A percentile compares a stretch with the other conserved stretches of the same genome.
These are phyloP conservation scores for Pyrenophora tritici-repentis DNA, from an alignment of 2,329 filamentous ascomycete genomes.

Conservation along the genomic window DNA sequence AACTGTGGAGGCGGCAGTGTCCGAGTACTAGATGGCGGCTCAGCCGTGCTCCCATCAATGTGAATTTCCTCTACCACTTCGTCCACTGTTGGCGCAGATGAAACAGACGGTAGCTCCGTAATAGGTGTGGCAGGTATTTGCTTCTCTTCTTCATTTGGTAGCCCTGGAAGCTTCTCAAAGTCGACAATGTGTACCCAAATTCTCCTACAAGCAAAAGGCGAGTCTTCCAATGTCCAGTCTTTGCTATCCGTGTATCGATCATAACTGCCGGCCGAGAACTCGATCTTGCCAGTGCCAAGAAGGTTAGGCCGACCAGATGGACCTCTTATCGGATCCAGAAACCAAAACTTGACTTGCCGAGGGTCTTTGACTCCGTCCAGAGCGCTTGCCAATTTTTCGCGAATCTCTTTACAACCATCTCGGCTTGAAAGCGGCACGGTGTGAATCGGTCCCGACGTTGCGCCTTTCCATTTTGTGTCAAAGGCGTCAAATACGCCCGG, in stretches of 20 bases:
- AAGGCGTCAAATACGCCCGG: conserved; percentile 45
- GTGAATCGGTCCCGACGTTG: conserved; percentile 19
- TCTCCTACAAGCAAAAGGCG: conserved; percentile 27
- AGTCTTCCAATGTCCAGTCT: conserved; percentile 34
- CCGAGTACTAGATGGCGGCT: conserved; percentile 1
- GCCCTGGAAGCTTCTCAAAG: conserved; percentile 36
- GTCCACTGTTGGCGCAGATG: not conserved
- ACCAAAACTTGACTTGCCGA: conserved; percentile 50
- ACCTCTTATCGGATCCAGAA: conserved; percentile 40
- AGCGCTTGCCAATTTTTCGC: conserved; percentile 33
- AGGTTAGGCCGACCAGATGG: conserved; percentile 37
- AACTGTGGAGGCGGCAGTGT: conserved; percentile 16
- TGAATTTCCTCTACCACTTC: not conserved
- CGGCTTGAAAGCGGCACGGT: conserved; percentile 29
- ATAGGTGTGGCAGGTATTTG: conserved; percentile 1
- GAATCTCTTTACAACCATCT: conserved; percentile 37
- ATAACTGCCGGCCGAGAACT: conserved; percentile 39
- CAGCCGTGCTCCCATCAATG: conserved; percentile 5
- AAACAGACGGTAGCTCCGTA: not conserved
- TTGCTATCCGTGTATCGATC: conserved; percentile 33
- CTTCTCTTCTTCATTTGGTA: conserved; percentile 26
- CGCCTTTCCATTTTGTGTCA: conserved; percentile 29
- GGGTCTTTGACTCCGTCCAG: conserved; percentile 41
- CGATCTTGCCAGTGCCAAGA: conserved; percentile 38
- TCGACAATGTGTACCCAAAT: conserved; percentile 45